These are phyloP conservation scores for Aspergillus caelatus DNA, from an alignment of 2,329 filamentous ascomycete species.

Conservation along the genomic window DNA sequence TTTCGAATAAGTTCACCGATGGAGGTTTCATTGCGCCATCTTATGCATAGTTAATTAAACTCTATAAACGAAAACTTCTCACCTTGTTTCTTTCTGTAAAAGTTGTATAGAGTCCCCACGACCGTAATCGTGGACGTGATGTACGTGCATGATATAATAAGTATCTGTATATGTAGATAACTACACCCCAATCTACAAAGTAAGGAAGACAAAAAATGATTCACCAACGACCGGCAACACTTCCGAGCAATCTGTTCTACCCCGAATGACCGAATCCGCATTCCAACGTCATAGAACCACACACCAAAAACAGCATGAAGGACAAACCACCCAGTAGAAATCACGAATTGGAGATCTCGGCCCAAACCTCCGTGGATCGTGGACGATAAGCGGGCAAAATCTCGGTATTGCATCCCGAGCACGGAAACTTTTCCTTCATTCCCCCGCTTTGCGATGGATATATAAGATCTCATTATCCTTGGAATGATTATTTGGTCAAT, in stretches of 20 bases:
- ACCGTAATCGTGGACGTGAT: too few species aligned
- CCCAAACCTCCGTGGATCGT: neutral
- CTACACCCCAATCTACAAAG: neutral
- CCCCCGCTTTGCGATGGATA: constrained; percentile 9
- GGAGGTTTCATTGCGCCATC: neutral
- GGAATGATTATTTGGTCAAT: neutral
- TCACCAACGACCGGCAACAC: neutral
- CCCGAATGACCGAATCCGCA: neutral
- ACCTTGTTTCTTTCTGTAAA: neutral
- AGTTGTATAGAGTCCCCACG: neutral
- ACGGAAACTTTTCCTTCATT: constrained; percentile 18
- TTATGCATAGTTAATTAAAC: neutral
- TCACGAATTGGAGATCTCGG: constrained; percentile 2
- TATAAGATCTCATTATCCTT: neutral
- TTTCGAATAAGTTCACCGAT: neutral
- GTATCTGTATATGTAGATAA: neutral
- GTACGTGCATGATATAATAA: too few species aligned
- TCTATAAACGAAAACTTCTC: too few species aligned
- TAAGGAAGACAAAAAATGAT: neutral
- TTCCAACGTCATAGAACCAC: neutral
- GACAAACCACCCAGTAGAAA: neutral
- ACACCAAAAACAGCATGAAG: neutral
- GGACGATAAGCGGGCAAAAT: constrained; percentile 6
- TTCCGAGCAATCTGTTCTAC: neutral
- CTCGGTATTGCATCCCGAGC: constrained; percentile 14